Evolutionary conservation across 306 rosid species (phyloP).

Genomic region (Abrus precatorius): DNA sequence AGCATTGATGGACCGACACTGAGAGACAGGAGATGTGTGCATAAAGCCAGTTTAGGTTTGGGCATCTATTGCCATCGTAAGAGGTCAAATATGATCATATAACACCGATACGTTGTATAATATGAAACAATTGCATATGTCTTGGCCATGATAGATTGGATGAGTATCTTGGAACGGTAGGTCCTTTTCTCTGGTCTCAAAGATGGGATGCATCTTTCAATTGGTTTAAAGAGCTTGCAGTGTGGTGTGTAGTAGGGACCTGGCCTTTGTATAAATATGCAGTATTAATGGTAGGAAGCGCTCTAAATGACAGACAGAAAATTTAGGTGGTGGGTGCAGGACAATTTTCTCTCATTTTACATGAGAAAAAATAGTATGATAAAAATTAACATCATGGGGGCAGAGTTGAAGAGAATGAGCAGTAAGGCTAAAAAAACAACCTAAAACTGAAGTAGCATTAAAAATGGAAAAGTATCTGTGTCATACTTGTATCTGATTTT

Average conservation of each 20-base stretch:
- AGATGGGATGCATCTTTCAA: background rate
- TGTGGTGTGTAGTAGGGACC: background rate
- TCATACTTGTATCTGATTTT: background rate
- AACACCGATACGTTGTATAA: background rate
- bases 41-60: background rate
- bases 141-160: background rate
- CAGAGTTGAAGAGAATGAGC: background rate
- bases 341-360: background rate
- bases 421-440: background rate
- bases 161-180: background rate
- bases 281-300: background rate
- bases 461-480: background rate
- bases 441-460: background rate
- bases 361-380: conserved; percentile 6
- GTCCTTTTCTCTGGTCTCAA: background rate
- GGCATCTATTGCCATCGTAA: background rate
- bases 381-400: background rate
- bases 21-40: background rate
- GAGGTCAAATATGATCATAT: background rate
- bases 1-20: background rate
- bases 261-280: background rate
- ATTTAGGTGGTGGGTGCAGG: background rate
- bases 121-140: background rate
- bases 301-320: background rate
- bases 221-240: background rate